These are phyloP conservation scores for Termitomyces sp. DNA, from an alignment of 768 basidiomycete species.

Conservation along the genomic window DNA sequence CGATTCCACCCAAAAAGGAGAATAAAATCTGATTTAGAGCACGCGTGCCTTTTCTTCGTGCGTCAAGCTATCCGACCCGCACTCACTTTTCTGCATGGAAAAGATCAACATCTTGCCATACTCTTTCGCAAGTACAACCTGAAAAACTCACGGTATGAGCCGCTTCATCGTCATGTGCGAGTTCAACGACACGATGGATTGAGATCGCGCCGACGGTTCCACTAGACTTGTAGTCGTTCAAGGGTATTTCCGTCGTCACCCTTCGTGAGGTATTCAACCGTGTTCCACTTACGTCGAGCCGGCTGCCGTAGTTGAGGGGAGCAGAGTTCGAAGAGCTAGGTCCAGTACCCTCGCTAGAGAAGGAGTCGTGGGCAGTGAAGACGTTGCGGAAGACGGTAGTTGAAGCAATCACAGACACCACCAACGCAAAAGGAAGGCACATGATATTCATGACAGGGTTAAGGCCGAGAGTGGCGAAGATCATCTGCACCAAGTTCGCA, in stretches of 20 bases:
- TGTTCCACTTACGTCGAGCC: constrained; percentile 1
- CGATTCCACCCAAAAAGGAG: constrained; percentile 3
- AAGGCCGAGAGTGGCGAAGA: constrained; percentile 27
- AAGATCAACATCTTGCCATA: not conserved
- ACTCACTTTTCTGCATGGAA: constrained; percentile 4
- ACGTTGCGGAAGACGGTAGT: constrained; percentile 35
- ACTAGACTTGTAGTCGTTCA: constrained; percentile 17
- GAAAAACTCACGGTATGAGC: constrained; percentile 6
- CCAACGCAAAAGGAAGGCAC: constrained; percentile 29
- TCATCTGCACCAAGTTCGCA: constrained; percentile 31
- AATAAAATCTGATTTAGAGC: not conserved
- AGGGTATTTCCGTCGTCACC: constrained; percentile 19
- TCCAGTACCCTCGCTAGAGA: constrained; percentile 19
- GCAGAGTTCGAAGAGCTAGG: not conserved
- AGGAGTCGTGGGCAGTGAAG: constrained; percentile 29
- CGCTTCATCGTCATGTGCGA: constrained; percentile 16
- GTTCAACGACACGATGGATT: constrained; percentile 20
- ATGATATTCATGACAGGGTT: constrained; percentile 36
- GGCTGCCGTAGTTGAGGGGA: constrained; percentile 4
- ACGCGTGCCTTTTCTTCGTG: constrained; percentile 3
- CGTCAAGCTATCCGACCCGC: not conserved
- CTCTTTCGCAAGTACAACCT: not conserved
- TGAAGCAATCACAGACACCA: constrained; percentile 33
- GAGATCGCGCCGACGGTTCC: constrained; percentile 16
- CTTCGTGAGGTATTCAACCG: constrained; percentile 8